A percentile compares a stretch with the other conserved stretches of the same genome.
Evolutionary conservation across 2,329 filamentous ascomycete genomes (phyloP).

Genomic region (Neofusicoccum umdonicola): DNA sequence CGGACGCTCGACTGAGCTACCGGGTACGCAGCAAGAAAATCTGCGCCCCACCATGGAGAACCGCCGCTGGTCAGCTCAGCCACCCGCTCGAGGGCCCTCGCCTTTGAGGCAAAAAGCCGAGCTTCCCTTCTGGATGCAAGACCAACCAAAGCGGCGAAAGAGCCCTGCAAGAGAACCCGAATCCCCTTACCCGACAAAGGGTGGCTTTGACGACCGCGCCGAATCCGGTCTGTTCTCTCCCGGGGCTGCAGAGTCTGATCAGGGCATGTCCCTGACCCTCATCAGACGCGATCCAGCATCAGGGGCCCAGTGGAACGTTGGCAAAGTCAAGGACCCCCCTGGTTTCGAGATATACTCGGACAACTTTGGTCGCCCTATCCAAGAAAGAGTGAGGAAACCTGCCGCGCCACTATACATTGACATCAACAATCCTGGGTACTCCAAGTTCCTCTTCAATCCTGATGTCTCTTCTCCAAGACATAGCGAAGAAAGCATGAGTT

Average conservation of each 20-base stretch:
- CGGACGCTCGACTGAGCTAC: background rate
- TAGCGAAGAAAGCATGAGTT: conserved; percentile 5
- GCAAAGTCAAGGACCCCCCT: conserved; percentile 47
- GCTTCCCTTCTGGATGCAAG: conserved; percentile 10
- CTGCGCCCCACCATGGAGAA: background rate
- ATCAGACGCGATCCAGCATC: conserved; percentile 51
- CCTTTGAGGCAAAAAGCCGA: conserved; percentile 1
- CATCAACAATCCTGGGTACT: conserved; percentile 59
- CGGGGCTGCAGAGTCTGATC: background rate
- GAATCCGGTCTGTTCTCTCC: conserved; percentile 2
- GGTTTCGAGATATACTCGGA: conserved; percentile 46
- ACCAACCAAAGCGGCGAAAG: background rate
- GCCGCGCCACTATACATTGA: conserved; percentile 52
- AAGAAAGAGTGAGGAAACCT: conserved; percentile 27
- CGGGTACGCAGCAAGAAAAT: conserved; percentile 2
- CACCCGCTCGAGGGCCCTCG: background rate
- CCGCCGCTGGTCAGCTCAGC: conserved; percentile 14
- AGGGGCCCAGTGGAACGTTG: conserved; percentile 52
- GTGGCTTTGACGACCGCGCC: background rate
- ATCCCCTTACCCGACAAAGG: background rate
- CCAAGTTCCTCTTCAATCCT: conserved; percentile 48
- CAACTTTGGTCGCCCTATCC: conserved; percentile 15
- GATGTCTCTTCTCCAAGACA: conserved; percentile 14
- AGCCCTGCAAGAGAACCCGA: conserved; percentile 4
- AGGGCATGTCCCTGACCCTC: conserved; percentile 42